Conservation (phyloP, 345 rosid species). For the Mallotus nudiflorus region DNA sequence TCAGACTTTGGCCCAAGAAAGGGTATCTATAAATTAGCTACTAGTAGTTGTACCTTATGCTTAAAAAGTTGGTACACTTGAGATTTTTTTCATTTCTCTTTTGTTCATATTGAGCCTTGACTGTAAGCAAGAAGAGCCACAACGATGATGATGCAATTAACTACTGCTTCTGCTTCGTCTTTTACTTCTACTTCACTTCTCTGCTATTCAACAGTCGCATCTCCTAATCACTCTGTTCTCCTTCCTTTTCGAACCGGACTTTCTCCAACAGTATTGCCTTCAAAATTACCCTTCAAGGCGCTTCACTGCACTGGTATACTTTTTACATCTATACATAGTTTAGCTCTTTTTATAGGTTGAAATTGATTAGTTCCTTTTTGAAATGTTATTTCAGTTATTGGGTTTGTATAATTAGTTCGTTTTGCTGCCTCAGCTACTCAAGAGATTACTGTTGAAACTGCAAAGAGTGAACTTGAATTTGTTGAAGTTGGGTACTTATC, state of each 20-base stretch:
- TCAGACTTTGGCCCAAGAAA: too few species aligned
- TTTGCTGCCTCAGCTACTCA: constrained; percentile 41
- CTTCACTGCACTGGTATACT: constrained; percentile 44
- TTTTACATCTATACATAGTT: too few species aligned
- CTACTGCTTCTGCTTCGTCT: constrained; percentile 37
- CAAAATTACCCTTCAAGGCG: constrained; percentile 25
- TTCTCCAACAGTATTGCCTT: constrained; percentile 24
- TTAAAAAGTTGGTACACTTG: too few species aligned
- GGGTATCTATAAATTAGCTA: too few species aligned
- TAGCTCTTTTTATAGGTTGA: neutral
- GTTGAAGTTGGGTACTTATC: constrained; percentile 79
- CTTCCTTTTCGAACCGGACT: constrained; percentile 16
- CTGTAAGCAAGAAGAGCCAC: too few species aligned
- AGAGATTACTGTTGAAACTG: constrained; percentile 45
- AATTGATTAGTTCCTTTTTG: neutral
- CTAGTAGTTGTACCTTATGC: too few species aligned
- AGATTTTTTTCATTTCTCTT: too few species aligned
- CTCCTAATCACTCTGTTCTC: constrained; percentile 25
- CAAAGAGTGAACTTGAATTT: constrained; percentile 36
- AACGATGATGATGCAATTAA: too few species aligned
- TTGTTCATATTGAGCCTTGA: too few species aligned
- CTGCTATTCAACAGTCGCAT: constrained; percentile 36
- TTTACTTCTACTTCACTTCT: constrained; percentile 37
- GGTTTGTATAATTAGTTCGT: neutral
- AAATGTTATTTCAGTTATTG: neutral